Evolutionary conservation across 148 eudicot genomes (phyloP).

Genomic region (Silene conica): DNA sequence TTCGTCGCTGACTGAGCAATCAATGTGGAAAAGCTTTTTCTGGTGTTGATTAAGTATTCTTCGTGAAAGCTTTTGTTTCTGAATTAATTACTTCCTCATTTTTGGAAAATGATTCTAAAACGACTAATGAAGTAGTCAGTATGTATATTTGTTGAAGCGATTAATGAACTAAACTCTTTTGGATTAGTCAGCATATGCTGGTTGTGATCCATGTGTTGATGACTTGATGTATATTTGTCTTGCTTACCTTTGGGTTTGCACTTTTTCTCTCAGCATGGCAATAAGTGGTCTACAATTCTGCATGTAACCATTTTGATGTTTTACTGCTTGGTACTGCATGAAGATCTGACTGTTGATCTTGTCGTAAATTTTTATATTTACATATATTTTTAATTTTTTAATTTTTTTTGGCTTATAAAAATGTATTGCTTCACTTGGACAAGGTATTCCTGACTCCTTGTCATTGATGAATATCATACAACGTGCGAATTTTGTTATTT

Average conservation of each 20-base stretch:
- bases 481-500: conserved; percentile 45
- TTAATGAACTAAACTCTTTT: too few relatives aligned
- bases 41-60: too few relatives aligned
- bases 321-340: not conserved
- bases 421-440: conserved; percentile 86
- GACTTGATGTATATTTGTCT: not conserved
- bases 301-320: not conserved
- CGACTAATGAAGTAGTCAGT: too few relatives aligned
- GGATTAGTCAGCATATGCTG: too few relatives aligned
- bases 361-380: not conserved
- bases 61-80: too few relatives aligned
- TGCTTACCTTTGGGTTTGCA: not conserved
- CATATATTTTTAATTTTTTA: not conserved
- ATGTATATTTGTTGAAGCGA: too few relatives aligned
- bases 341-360: not conserved
- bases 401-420: conserved; percentile 35
- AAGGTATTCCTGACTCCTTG: conserved; percentile 91
- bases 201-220: too few relatives aligned
- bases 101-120: too few relatives aligned
- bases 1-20: too few relatives aligned
- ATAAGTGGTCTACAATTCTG: too few relatives aligned
- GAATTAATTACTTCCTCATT: too few relatives aligned
- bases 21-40: too few relatives aligned
- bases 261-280: not conserved
- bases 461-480: conserved; percentile 91